These are phyloP conservation scores for Perilla frutescens DNA, from an alignment of 257 asterid genomes.

Conservation along the genomic window DNA sequence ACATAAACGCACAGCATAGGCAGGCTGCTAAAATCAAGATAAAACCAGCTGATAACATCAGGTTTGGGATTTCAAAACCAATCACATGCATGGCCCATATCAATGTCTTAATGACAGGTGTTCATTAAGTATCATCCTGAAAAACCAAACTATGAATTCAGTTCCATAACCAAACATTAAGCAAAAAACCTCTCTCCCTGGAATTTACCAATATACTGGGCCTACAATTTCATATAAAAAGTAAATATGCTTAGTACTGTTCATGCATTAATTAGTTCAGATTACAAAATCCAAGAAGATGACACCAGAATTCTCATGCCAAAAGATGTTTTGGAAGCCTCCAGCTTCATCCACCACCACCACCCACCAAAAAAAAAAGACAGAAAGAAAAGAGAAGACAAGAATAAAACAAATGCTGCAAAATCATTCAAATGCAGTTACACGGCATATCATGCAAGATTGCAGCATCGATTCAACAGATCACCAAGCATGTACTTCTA, in stretches of 20 bases:
- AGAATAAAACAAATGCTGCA: background rate
- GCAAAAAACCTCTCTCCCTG: background rate
- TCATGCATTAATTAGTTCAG: background rate
- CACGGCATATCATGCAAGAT: background rate
- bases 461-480: slow-evolving; percentile 4
- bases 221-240: background rate
- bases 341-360: too few relatives aligned
- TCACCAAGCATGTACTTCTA: slow-evolving; percentile 6
- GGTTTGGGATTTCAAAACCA: slow-evolving; percentile 16
- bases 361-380: too few relatives aligned
- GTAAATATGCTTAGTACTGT: background rate
- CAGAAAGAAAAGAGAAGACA: background rate
- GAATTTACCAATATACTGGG: background rate
- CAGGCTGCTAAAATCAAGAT: slow-evolving; percentile 1
- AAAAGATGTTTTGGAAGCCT: background rate
- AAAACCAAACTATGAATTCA: slow-evolving; percentile 15
- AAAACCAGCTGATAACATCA: background rate
- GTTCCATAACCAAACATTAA: slow-evolving; percentile 17
- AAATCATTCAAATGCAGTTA: background rate
- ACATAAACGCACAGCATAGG: background rate
- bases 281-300: background rate
- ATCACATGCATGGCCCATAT: background rate
- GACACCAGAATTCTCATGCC: background rate
- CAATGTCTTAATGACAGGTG: background rate
- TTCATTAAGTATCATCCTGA: slow-evolving; percentile 1